These are phyloP conservation scores for Vaccinium vitisidaea DNA, from an alignment of 148 eudicot species.

Conservation along the genomic window DNA sequence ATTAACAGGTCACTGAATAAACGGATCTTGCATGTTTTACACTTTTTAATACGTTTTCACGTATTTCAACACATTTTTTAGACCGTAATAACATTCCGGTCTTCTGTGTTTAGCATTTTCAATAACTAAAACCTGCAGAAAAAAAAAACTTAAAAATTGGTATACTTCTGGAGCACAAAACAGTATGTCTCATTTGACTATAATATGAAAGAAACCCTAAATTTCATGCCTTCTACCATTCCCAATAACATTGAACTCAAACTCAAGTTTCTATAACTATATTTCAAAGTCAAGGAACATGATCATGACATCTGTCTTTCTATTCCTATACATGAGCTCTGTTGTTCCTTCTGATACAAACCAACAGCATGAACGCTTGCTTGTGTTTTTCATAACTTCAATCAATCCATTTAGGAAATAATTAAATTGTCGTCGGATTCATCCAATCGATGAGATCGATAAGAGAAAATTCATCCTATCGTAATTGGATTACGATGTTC, in stretches of 20 bases:
- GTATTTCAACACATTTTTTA: too few species aligned
- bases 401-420: neutral
- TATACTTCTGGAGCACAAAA: constrained; percentile 5
- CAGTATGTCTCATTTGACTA: neutral
- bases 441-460: too few species aligned
- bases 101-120: too few species aligned
- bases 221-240: constrained; percentile 16
- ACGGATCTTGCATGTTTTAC: too few species aligned
- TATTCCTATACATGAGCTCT: neutral
- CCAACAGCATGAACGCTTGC: constrained; percentile 4
- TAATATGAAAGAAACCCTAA: constrained; percentile 8
- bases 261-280: neutral
- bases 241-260: constrained; percentile 6
- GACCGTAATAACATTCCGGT: too few species aligned
- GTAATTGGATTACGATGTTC: neutral
- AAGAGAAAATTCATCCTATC: neutral
- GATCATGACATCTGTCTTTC: neutral
- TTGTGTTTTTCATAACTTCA: neutral
- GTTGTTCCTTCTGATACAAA: neutral
- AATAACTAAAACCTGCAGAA: neutral
- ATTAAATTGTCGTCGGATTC: neutral
- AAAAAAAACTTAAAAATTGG: neutral
- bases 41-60: too few species aligned
- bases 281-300: neutral
- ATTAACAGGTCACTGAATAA: too few species aligned